Evolutionary conservation across 176 grass and related monocot genomes (phyloP).

Genomic region (Hsuehochloa calcarea): DNA sequence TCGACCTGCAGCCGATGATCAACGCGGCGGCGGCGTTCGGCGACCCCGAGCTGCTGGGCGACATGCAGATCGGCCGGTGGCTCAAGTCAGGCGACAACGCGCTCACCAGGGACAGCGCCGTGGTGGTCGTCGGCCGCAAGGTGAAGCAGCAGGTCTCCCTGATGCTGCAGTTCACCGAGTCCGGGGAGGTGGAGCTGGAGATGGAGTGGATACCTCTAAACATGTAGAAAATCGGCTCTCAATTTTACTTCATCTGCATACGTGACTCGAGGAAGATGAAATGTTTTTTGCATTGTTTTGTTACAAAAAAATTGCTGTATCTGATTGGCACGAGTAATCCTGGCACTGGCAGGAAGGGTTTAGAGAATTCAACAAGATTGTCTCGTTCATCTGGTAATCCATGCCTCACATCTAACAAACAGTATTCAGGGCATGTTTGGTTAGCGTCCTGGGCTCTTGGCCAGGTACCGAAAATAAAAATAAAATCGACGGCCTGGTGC

Average conservation of each 20-base stretch:
- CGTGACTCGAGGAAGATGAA: not conserved
- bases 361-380: too few relatives aligned
- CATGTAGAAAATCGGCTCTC: conserved; percentile 15
- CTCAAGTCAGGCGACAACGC: conserved; percentile 65
- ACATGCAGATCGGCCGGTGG: conserved; percentile 78
- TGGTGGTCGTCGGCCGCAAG: conserved; percentile 54
- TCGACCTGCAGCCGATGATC: conserved; percentile 79
- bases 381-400: too few relatives aligned
- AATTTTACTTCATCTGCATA: not conserved
- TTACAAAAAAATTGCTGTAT: not conserved
- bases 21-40: conserved; percentile 49
- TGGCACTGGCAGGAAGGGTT: too few relatives aligned
- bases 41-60: conserved; percentile 41
- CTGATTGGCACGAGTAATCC: not conserved
- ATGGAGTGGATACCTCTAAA: conserved; percentile 74
- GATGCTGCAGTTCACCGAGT: conserved; percentile 70
- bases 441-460: too few relatives aligned
- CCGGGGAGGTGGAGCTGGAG: conserved; percentile 57
- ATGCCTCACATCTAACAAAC: too few relatives aligned
- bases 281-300: not conserved
- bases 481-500: too few relatives aligned
- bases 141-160: conserved; percentile 60
- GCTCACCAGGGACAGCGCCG: conserved; percentile 47
- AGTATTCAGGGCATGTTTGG: too few relatives aligned
- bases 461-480: too few relatives aligned